Evolutionary conservation across 306 rosid genomes (phyloP).

Genomic region (Lathyrus tuberosus): DNA sequence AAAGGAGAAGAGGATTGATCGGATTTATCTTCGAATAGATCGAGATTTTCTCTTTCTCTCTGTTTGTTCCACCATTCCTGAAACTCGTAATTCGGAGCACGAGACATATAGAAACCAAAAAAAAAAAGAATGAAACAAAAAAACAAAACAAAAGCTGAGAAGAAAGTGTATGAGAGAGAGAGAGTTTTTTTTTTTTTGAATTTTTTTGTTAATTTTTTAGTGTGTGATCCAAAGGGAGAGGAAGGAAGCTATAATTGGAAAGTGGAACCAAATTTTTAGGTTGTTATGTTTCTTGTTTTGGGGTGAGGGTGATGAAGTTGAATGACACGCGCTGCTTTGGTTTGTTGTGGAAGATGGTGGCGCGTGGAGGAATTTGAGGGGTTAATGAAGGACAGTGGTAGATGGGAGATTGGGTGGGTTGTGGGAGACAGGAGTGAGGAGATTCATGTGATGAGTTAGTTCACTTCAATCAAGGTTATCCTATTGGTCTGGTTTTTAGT

Average conservation of each 20-base stretch:
- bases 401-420: slow-evolving; percentile 15
- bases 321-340: slow-evolving; percentile 28
- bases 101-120: slow-evolving; percentile 63
- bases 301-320: background rate
- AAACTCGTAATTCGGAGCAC: slow-evolving; percentile 79
- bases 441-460: slow-evolving; percentile 35
- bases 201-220: background rate
- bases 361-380: slow-evolving; percentile 23
- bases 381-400: background rate
- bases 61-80: slow-evolving; percentile 99
- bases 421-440: background rate
- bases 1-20: slow-evolving; percentile 37
- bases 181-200: background rate
- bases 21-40: slow-evolving; percentile 38
- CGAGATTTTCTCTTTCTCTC: slow-evolving; percentile 53
- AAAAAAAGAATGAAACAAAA: background rate
- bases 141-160: background rate
- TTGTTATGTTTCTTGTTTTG: background rate
- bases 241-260: slow-evolving; percentile 39
- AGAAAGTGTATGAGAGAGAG: slow-evolving; percentile 17
- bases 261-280: slow-evolving; percentile 43
- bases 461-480: slow-evolving; percentile 31
- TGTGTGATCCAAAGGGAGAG: slow-evolving; percentile 40
- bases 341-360: slow-evolving; percentile 34
- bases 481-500: background rate